Conservation (phyloP, 768 basidiomycete genomes). For the Ramaria sp. region DNA sequence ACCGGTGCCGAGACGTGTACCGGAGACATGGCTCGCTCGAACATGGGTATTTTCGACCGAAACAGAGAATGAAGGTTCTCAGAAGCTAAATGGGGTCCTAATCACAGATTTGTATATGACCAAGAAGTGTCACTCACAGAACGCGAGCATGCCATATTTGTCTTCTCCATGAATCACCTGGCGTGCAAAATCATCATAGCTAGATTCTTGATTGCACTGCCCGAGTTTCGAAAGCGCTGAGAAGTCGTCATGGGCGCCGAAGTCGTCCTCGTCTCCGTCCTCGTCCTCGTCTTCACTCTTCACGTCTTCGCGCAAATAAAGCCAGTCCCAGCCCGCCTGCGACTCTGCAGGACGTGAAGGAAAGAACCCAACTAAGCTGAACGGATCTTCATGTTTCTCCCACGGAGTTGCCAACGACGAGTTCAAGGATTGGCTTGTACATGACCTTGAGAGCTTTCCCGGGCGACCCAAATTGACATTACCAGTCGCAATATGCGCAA, state of each 20-base stretch:
- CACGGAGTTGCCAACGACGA: constrained; percentile 1
- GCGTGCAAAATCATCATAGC: constrained; percentile 20
- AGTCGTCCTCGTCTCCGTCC: constrained; percentile 12
- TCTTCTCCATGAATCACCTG: constrained; percentile 33
- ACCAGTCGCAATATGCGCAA: not conserved
- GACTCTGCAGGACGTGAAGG: constrained; percentile 23
- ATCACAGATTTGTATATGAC: not conserved
- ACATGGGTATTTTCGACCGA: constrained; percentile 10
- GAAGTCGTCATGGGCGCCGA: constrained; percentile 13
- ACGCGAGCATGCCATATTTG: constrained; percentile 37
- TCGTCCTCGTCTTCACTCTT: constrained; percentile 13
- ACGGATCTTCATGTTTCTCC: constrained; percentile 32
- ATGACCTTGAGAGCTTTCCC: not conserved
- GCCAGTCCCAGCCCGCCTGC: constrained; percentile 32
- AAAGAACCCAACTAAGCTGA: constrained; percentile 40
- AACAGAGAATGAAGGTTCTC: not conserved
- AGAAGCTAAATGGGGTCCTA: not conserved
- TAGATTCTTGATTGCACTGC: not conserved
- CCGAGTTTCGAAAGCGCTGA: constrained; percentile 14
- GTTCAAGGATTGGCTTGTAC: not conserved
- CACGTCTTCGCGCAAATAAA: constrained; percentile 2
- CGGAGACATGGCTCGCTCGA: constrained; percentile 8
- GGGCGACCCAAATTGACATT: not conserved
- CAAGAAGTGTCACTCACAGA: constrained; percentile 25
- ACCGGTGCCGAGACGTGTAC: constrained; percentile 26